Evolutionary conservation across 352 stramenopile species (phyloP).

Genomic region (Phytophthora litchii): DNA sequence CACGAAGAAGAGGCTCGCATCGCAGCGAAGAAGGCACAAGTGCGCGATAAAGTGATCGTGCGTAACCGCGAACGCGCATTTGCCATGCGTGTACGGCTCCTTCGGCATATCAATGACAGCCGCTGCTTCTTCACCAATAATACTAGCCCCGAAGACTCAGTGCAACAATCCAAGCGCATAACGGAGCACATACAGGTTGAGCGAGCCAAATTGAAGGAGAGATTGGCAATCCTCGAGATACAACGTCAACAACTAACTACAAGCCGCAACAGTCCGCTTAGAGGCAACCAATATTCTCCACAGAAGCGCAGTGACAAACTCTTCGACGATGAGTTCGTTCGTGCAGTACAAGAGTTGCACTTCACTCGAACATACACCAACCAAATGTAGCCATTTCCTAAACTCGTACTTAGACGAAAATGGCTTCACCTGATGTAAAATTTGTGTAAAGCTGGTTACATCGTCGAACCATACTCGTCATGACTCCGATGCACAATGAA

Average conservation of each 20-base stretch:
- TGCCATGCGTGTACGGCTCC: slow-evolving; percentile 33
- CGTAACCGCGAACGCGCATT: slow-evolving; percentile 52
- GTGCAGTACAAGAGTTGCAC: slow-evolving; percentile 40
- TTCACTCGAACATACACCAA: slow-evolving; percentile 26
- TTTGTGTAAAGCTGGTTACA: slow-evolving; percentile 2
- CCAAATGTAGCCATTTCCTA: slow-evolving; percentile 12
- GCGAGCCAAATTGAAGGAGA: slow-evolving; percentile 22
- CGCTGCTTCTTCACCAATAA: neutral
- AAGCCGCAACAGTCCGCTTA: neutral
- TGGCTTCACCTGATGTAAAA: slow-evolving; percentile 9
- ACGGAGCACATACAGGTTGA: slow-evolving; percentile 21
- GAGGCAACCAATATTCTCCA: slow-evolving; percentile 9
- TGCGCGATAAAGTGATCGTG: slow-evolving; percentile 42
- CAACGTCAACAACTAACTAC: slow-evolving; percentile 17
- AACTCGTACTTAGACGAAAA: slow-evolving; percentile 27
- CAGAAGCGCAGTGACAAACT: slow-evolving; percentile 14
- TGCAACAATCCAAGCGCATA: slow-evolving; percentile 17
- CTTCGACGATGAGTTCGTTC: slow-evolving; percentile 42
- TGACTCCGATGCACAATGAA: slow-evolving; percentile 13
- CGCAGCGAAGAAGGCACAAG: slow-evolving; percentile 38
- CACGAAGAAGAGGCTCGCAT: slow-evolving; percentile 32
- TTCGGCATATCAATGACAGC: slow-evolving; percentile 11
- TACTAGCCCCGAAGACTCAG: slow-evolving; percentile 1
- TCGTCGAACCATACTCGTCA: slow-evolving; percentile 11
- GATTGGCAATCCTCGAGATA: slow-evolving; percentile 22